A percentile compares a stretch with the other conserved stretches of the same genome.
phyloP scores from a whole-genome alignment of 306 rosid species.

The Oemleria cerasiformis region DNA sequence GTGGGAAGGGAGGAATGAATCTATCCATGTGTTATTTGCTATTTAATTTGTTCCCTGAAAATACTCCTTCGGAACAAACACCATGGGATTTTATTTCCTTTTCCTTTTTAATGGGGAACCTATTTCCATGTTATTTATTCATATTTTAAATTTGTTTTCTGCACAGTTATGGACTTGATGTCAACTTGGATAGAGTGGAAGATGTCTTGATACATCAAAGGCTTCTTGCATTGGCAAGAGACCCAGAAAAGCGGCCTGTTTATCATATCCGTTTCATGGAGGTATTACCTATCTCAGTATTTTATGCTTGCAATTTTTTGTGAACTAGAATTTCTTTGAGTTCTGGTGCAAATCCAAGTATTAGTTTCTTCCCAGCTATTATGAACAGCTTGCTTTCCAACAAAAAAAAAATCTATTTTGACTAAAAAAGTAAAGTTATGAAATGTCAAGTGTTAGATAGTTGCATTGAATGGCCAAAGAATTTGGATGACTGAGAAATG shows the following conservation, averaged over 20 bases:
- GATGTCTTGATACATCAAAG: constrained; percentile 83
- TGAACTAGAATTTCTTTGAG: background rate
- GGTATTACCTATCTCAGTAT: constrained; percentile 41
- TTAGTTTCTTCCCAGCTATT: constrained; percentile 15
- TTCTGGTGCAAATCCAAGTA: background rate
- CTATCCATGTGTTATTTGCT: no score
- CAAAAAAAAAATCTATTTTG: no score
- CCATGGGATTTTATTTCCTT: background rate
- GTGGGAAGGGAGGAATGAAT: background rate
- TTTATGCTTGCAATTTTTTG: background rate
- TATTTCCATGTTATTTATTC: background rate
- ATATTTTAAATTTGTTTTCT: constrained; percentile 21
- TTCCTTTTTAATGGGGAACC: background rate
- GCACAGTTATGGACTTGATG: constrained; percentile 92
- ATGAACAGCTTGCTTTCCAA: background rate
- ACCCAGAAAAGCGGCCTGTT: constrained; percentile 89
- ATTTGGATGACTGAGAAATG: no score
- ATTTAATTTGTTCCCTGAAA: background rate
- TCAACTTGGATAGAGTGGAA: constrained; percentile 91
- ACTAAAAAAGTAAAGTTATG: background rate
- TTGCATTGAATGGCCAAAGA: no score
- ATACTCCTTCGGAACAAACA: background rate
- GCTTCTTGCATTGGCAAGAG: constrained; percentile 83
- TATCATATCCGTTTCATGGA: constrained; percentile 83
- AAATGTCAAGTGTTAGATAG: background rate